These are phyloP conservation scores for Phytophthora brassicae DNA, from an alignment of 352 stramenopile genomes.

Conservation along the genomic window DNA sequence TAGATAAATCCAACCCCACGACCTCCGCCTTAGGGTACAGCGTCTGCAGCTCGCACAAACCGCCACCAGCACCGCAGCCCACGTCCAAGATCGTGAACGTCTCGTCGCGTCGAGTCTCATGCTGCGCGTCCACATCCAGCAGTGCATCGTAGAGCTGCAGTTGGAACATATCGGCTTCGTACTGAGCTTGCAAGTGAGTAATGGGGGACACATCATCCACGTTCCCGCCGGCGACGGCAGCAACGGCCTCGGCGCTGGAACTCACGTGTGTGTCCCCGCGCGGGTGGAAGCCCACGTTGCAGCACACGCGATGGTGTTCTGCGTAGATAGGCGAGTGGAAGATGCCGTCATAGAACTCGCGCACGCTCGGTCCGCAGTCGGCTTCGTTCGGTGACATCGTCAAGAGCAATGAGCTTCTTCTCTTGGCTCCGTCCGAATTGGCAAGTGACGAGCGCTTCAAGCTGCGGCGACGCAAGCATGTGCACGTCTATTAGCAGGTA, in stretches of 20 bases:
- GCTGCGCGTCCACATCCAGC: conserved; percentile 37
- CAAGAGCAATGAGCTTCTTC: background rate
- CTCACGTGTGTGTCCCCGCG: conserved; percentile 21
- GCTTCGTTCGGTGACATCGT: conserved; percentile 18
- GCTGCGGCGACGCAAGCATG: background rate
- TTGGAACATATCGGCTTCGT: conserved; percentile 46
- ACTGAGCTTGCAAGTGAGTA: conserved; percentile 34
- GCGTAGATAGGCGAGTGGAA: conserved; percentile 73
- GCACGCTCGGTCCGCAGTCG: conserved; percentile 37
- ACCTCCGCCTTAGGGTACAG: conserved; percentile 56
- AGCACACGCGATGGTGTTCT: conserved; percentile 64
- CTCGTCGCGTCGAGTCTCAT: conserved; percentile 26
- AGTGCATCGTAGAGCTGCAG: conserved; percentile 66
- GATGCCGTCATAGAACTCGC: conserved; percentile 77
- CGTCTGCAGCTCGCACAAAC: conserved; percentile 60
- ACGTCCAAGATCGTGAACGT: conserved; percentile 58
- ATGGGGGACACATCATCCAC: conserved; percentile 6
- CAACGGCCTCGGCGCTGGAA: conserved; percentile 24
- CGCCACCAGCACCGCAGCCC: conserved; percentile 63
- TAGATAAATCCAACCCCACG: conserved; percentile 59
- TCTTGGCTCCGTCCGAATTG: conserved; percentile 14
- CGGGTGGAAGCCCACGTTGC: conserved; percentile 66
- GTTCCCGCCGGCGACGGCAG: conserved; percentile 14
- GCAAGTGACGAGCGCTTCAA: conserved; percentile 25
- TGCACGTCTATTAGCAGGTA: too few species aligned